phyloP scores from a whole-genome alignment of 116 monocot species.

The Papilionanthe hybrid region DNA sequence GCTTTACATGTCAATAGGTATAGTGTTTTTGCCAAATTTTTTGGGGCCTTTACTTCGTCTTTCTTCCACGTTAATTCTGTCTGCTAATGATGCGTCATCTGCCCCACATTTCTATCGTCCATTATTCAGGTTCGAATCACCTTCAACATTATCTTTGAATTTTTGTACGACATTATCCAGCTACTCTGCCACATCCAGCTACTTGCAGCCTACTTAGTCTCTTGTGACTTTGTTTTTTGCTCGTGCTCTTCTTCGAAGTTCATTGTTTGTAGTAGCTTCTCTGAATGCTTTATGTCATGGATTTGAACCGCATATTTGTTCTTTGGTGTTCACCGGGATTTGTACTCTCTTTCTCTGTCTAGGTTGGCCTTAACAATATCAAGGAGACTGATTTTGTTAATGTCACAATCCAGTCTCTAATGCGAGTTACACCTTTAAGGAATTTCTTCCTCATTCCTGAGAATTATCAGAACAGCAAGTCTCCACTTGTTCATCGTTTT shows the following conservation, averaged over 20 bases:
- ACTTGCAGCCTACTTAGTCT: neutral
- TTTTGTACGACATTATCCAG: too few relatives aligned
- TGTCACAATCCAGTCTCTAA: constrained; percentile 94
- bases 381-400: constrained; percentile 99
- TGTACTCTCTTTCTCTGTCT: constrained; percentile 11
- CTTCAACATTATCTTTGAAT: neutral
- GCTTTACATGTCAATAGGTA: neutral
- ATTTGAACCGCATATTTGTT: neutral
- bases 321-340: neutral
- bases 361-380: constrained; percentile 98
- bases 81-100: neutral
- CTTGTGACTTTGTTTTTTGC: neutral
- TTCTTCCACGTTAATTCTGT: neutral
- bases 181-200: neutral
- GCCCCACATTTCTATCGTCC: neutral
- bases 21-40: neutral
- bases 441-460: constrained; percentile 98
- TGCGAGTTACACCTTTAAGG: constrained; percentile 92
- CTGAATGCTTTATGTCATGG: neutral
- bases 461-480: constrained; percentile 83
- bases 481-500: constrained; percentile 91
- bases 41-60: neutral
- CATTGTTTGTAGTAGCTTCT: neutral
- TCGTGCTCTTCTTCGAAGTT: neutral
- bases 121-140: neutral